Evolutionary conservation across 176 grass and related monocot species (phyloP).

Genomic region (Ananas comosus): DNA sequence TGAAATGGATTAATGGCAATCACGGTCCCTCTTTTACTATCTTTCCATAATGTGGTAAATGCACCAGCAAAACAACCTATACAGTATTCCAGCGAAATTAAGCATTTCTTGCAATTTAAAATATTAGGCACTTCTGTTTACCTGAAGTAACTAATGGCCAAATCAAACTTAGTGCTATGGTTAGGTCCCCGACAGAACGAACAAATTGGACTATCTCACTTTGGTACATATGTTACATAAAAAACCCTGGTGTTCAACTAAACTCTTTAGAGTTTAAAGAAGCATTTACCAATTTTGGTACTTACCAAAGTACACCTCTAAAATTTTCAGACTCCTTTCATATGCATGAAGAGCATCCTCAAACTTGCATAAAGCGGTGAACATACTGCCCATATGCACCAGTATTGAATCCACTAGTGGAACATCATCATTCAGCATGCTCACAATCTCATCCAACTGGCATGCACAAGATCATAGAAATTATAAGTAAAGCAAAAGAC

Average conservation of each 20-base stretch:
- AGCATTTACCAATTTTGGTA: not conserved
- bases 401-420: constrained; percentile 25
- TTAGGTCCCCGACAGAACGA: not conserved
- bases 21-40: too few relatives aligned
- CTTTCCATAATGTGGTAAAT: too few relatives aligned
- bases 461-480: constrained; percentile 1
- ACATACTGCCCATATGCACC: constrained; percentile 33
- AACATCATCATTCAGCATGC: constrained; percentile 14
- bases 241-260: not conserved
- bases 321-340: constrained; percentile 27
- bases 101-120: too few relatives aligned
- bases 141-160: not conserved
- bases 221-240: not conserved
- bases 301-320: constrained; percentile 32
- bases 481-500: not conserved
- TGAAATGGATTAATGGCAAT: too few relatives aligned
- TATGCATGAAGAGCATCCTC: constrained; percentile 30
- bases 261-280: not conserved
- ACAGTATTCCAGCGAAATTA: too few relatives aligned
- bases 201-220: not conserved
- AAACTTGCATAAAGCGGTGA: constrained; percentile 27
- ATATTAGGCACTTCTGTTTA: too few relatives aligned
- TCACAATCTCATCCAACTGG: constrained; percentile 29
- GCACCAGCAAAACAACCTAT: too few relatives aligned
- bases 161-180: not conserved